Evolutionary conservation across 768 basidiomycete genomes (phyloP).

Genomic region (Mycena rosella): DNA sequence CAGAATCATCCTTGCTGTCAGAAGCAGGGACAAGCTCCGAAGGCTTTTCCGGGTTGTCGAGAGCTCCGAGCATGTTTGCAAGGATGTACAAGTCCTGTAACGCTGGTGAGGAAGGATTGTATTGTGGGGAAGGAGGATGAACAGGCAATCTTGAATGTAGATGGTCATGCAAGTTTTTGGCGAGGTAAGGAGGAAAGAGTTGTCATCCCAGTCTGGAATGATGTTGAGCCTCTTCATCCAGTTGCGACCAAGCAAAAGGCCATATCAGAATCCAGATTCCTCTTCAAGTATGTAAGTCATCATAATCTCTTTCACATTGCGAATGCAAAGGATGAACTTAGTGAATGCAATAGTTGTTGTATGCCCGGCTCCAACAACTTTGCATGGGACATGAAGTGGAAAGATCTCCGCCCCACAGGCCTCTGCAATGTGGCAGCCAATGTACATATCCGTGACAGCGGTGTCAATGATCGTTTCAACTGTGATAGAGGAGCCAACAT

Average conservation of each 20-base stretch:
- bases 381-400: constrained; percentile 1
- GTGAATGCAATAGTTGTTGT: constrained; percentile 20
- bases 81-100: too few species aligned
- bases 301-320: constrained; percentile 20
- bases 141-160: constrained; percentile 5
- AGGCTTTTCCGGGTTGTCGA: not conserved
- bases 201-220: constrained; percentile 22
- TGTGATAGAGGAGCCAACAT: not conserved
- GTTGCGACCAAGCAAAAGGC: constrained; percentile 19
- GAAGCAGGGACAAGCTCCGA: not conserved
- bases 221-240: constrained; percentile 16
- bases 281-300: constrained; percentile 23
- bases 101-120: too few species aligned
- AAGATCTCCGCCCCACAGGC: constrained; percentile 11
- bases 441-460: constrained; percentile 25
- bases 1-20: not conserved
- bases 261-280: constrained; percentile 24
- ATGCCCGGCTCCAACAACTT: constrained; percentile 28
- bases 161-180: constrained; percentile 19
- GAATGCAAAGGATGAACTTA: constrained; percentile 21
- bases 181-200: constrained; percentile 18
- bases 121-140: not conserved
- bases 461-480: constrained; percentile 31
- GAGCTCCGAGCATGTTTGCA: not conserved
- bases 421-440: constrained; percentile 1